Evolutionary conservation across 768 basidiomycete species (phyloP).

Genomic region (Mycena pura): DNA sequence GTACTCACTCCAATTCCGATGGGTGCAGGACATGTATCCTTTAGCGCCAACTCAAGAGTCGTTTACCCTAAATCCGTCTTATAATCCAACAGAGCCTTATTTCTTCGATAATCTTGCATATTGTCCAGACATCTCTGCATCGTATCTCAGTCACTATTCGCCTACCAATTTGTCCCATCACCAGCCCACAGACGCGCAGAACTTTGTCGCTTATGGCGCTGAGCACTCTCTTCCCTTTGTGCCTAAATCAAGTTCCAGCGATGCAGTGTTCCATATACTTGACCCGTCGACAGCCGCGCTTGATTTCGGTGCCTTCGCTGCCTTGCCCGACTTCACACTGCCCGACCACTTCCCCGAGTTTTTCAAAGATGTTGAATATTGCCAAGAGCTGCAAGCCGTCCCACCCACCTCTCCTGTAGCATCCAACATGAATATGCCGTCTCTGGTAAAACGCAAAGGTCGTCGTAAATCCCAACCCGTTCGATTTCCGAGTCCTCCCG

Average conservation of each 20-base stretch:
- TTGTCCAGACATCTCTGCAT: background rate
- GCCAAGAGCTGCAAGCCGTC: background rate
- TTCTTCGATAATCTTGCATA: constrained; percentile 16
- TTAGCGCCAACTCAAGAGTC: constrained; percentile 1
- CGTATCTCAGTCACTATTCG: background rate
- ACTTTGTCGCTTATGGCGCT: background rate
- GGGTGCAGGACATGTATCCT: constrained; percentile 16
- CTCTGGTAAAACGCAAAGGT: background rate
- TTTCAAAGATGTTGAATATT: background rate
- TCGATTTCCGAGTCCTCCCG: background rate
- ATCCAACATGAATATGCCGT: too few relatives aligned
- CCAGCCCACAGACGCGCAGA: background rate
- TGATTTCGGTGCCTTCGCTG: constrained; percentile 3
- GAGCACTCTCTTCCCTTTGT: background rate
- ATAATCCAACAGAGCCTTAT: constrained; percentile 14
- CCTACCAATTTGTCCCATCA: background rate
- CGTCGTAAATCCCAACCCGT: background rate
- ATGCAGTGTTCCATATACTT: background rate
- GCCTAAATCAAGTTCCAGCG: background rate
- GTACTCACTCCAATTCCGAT: background rate
- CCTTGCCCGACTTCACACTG: too few relatives aligned
- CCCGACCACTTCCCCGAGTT: constrained; percentile 4
- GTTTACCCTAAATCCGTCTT: constrained; percentile 15
- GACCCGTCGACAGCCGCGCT: background rate
- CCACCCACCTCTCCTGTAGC: background rate